These are phyloP conservation scores for Lobosporangium transversale DNA, from an alignment of 192 early-diverging fungal genomes.

Conservation along the genomic window DNA sequence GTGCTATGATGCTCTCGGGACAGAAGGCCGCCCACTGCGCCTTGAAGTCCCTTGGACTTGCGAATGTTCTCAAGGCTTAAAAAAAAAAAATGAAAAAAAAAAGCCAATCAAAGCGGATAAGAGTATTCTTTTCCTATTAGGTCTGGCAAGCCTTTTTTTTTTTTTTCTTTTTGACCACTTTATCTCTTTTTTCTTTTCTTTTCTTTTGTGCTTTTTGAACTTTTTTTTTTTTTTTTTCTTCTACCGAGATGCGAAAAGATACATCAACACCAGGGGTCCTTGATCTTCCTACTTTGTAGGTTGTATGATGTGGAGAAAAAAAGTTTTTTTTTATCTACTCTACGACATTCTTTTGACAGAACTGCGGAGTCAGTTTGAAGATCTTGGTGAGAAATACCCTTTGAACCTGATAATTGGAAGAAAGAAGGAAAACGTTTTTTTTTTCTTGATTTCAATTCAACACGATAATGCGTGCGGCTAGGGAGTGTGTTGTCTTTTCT, in stretches of 20 bases:
- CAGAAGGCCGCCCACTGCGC: slow-evolving; percentile 75
- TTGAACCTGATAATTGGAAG: slow-evolving; percentile 56
- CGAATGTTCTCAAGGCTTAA: slow-evolving; percentile 32
- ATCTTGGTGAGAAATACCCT: slow-evolving; percentile 56
- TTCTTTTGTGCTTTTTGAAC: not conserved
- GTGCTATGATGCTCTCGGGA: slow-evolving; percentile 74
- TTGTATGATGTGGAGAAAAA: too few species aligned
- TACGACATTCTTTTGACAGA: too few species aligned
- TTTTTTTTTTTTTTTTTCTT: slow-evolving; percentile 20
- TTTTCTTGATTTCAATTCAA: slow-evolving; percentile 20
- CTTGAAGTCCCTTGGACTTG: slow-evolving; percentile 56
- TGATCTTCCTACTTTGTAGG: slow-evolving; percentile 41
- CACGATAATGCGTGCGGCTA: slow-evolving; percentile 57
- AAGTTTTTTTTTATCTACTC: slow-evolving; percentile 4
- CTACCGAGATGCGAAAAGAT: slow-evolving; percentile 23
- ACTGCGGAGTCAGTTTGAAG: slow-evolving; percentile 35
- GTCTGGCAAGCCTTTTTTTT: too few species aligned
- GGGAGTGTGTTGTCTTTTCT: slow-evolving; percentile 45
- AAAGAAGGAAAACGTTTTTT: slow-evolving; percentile 1
- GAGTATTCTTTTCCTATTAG: too few species aligned
- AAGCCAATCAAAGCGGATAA: not conserved
- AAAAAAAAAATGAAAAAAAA: too few species aligned
- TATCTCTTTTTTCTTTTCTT: slow-evolving; percentile 1
- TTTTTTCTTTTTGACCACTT: not conserved
- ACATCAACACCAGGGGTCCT: slow-evolving; percentile 60